These are phyloP conservation scores for Sclerotinia glacialis DNA, from an alignment of 2,329 filamentous ascomycete genomes.

Conservation along the genomic window DNA sequence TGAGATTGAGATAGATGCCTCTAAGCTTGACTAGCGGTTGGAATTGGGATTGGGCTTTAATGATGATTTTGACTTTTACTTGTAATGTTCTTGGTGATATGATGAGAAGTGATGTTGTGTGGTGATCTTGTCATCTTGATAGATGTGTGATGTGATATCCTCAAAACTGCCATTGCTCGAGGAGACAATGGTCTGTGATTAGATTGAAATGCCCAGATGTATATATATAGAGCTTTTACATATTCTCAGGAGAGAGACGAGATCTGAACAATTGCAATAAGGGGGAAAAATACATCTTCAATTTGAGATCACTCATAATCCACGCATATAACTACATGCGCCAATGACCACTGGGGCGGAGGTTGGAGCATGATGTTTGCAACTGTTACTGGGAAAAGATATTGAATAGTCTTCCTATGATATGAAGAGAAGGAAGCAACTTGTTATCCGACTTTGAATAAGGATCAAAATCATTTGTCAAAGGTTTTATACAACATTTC, in stretches of 20 bases:
- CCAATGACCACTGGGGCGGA: not conserved
- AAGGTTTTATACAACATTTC: not conserved
- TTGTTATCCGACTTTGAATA: conserved; percentile 2
- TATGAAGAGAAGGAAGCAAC: not conserved
- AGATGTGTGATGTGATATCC: not conserved
- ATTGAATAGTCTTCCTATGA: no score
- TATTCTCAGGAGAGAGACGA: not conserved
- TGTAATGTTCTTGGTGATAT: not conserved
- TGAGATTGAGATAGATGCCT: not conserved
- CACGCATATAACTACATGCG: not conserved
- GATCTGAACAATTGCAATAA: no score
- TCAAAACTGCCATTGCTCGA: not conserved
- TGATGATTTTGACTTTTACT: not conserved
- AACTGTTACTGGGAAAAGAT: not conserved
- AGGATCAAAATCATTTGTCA: not conserved
- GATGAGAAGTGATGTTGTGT: not conserved
- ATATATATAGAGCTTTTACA: not conserved
- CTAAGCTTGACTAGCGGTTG: no score
- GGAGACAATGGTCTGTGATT: no score
- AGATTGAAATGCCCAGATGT: no score
- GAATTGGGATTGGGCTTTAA: not conserved
- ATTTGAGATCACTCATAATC: not conserved
- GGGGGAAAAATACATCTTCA: not conserved
- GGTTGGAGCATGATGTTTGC: not conserved
- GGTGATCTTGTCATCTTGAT: not conserved